These are phyloP conservation scores for Wallacemonas sp. DNA, from an alignment of 208 protist genomes.

Conservation along the genomic window DNA sequence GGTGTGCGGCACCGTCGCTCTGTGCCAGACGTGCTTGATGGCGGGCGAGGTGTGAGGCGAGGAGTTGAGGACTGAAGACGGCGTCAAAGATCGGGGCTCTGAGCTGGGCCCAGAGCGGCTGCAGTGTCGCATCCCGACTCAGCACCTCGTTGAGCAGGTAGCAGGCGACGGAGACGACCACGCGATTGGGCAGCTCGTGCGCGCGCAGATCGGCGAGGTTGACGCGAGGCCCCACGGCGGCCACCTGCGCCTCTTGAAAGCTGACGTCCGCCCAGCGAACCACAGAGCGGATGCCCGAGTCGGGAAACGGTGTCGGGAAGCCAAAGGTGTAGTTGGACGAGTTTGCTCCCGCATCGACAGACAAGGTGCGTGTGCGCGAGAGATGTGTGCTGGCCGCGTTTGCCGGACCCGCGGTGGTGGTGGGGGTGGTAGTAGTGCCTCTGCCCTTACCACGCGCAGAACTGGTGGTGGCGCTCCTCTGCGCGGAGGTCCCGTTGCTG, in stretches of 20 bases:
- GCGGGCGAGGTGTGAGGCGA: conserved; percentile 15
- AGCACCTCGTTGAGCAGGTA: conserved; percentile 81
- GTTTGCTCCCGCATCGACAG: neutral
- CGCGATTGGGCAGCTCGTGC: conserved; percentile 41
- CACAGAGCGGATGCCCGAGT: conserved; percentile 67
- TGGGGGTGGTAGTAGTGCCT: neutral
- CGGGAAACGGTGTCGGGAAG: conserved; percentile 64
- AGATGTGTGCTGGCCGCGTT: neutral
- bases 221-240: conserved; percentile 55
- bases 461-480: neutral
- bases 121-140: conserved; percentile 42
- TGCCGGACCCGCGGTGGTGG: neutral
- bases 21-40: conserved; percentile 3
- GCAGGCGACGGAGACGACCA: conserved; percentile 66
- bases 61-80: conserved; percentile 59
- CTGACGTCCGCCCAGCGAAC: conserved; percentile 74
- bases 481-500: neutral
- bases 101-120: conserved; percentile 56
- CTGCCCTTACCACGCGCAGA: neutral
- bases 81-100: conserved; percentile 64
- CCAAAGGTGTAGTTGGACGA: conserved; percentile 33
- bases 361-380: conserved; percentile 2
- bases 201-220: conserved; percentile 27
- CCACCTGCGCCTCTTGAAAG: conserved; percentile 66
- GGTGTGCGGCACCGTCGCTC: too few relatives aligned